Evolutionary conservation across 192 early-diverging fungal species (phyloP).

Genomic region (Thamnidium elegans): DNA sequence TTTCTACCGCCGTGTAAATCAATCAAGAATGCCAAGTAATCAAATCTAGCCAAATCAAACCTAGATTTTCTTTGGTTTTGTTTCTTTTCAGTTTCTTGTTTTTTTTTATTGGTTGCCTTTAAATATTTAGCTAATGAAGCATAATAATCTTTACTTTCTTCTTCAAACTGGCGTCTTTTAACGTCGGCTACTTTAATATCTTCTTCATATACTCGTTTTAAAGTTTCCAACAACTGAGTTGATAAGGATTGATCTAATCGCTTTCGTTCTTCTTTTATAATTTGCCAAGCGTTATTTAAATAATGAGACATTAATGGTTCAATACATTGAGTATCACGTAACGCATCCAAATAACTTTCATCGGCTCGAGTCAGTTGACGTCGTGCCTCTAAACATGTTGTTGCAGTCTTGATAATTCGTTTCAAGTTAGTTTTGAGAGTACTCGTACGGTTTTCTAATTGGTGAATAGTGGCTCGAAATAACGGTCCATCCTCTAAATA

Average conservation of each 20-base stretch:
- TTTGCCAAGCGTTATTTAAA: conserved; percentile 12
- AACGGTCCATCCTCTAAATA: conserved; percentile 53
- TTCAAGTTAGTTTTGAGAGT: conserved; percentile 52
- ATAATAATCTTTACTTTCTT: conserved; percentile 34
- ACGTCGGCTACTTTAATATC: conserved; percentile 62
- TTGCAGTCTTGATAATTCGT: conserved; percentile 51
- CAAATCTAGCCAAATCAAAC: conserved; percentile 63
- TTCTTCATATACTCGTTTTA: conserved; percentile 50
- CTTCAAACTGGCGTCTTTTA: conserved; percentile 47
- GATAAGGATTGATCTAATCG: not conserved
- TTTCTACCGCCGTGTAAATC: conserved; percentile 59
- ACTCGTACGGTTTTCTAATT: conserved; percentile 57
- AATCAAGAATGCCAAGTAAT: conserved; percentile 50
- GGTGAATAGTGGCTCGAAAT: conserved; percentile 57
- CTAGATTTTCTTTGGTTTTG: conserved; percentile 50
- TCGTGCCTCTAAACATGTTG: conserved; percentile 42
- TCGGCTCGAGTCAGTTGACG: conserved; percentile 42
- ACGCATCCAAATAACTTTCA: conserved; percentile 41
- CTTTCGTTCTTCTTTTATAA: conserved; percentile 10
- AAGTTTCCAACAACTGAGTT: conserved; percentile 43
- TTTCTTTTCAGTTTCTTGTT: conserved; percentile 40
- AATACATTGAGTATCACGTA: conserved; percentile 38
- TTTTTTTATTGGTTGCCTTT: conserved; percentile 32
- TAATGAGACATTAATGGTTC: conserved; percentile 36
- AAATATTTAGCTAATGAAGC: conserved; percentile 51